Percentiles rank a stretch among this genome's conserved stretches.
These are phyloP conservation scores for Pseudophaeomoniella oleicola DNA, from an alignment of 2,329 filamentous ascomycete species.

Conservation along the genomic window DNA sequence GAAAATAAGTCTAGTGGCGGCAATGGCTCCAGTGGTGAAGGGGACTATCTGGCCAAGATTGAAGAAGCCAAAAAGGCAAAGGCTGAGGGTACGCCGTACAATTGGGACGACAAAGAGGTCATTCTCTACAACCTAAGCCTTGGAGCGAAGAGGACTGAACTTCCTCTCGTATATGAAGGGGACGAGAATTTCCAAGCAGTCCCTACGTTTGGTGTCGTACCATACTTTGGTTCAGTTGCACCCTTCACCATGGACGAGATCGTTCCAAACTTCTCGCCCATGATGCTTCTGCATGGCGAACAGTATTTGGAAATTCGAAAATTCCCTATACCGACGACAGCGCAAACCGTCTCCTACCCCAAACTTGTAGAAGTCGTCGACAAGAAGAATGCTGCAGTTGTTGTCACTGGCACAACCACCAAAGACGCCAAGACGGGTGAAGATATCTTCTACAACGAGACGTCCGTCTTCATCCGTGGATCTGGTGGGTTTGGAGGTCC, in stretches of 20 bases:
- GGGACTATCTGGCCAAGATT: constrained; percentile 60
- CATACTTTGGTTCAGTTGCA: constrained; percentile 71
- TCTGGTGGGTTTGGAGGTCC: constrained; percentile 80
- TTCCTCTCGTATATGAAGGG: constrained; percentile 81
- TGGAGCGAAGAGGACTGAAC: constrained; percentile 78
- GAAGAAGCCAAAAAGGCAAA: constrained; percentile 59
- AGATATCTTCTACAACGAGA: constrained; percentile 93
- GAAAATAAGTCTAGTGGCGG: constrained; percentile 51
- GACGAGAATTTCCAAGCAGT: constrained; percentile 84
- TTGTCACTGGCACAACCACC: constrained; percentile 68
- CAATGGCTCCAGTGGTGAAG: constrained; percentile 35
- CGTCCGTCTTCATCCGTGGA: constrained; percentile 81
- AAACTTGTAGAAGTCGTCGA: constrained; percentile 88
- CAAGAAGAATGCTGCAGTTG: constrained; percentile 79
- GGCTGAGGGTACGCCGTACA: constrained; percentile 60
- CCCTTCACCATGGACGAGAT: constrained; percentile 71
- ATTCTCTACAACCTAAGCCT: constrained; percentile 94
- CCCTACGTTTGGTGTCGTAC: constrained; percentile 91
- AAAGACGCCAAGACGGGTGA: constrained; percentile 74
- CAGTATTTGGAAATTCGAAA: constrained; percentile 93
- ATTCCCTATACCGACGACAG: constrained; percentile 79
- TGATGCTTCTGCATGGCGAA: constrained; percentile 98
- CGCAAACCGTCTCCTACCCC: constrained; percentile 61
- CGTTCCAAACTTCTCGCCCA: constrained; percentile 90
- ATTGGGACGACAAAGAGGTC: constrained; percentile 71